A percentile compares a stretch with the other conserved stretches of the same genome.
Evolutionary conservation across 2,329 filamentous ascomycete genomes (phyloP).

Genomic region (Pseudogymnoascus sp.): DNA sequence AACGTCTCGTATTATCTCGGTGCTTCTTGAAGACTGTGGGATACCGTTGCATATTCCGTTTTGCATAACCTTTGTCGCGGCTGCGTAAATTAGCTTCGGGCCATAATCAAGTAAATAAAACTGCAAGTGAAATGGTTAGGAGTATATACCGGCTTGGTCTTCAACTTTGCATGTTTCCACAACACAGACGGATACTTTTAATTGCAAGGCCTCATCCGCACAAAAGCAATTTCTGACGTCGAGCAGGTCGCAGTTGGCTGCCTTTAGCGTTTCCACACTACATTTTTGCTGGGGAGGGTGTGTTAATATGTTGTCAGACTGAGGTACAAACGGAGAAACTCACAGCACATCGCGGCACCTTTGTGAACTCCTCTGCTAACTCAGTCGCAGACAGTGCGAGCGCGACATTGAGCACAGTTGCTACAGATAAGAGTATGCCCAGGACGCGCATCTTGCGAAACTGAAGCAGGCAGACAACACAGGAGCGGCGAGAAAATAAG

Average conservation of each 20-base stretch:
- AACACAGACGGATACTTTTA: slow-evolving; percentile 11
- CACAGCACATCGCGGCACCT: slow-evolving; percentile 8
- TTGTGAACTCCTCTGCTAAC: not conserved
- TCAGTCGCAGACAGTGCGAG: not conserved
- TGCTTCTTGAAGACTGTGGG: slow-evolving; percentile 12
- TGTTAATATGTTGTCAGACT: not conserved
- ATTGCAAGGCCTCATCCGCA: slow-evolving; percentile 12
- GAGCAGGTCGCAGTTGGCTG: not conserved
- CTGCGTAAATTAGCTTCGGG: not conserved
- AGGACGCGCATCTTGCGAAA: slow-evolving; percentile 3
- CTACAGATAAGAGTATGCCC: not conserved
- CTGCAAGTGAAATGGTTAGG: not conserved
- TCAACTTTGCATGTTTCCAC: slow-evolving; percentile 12
- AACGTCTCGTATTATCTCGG: slow-evolving; percentile 12
- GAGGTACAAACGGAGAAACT: not conserved
- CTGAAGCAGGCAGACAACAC: not conserved
- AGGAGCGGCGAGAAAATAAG: not conserved
- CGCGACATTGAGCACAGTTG: not conserved
- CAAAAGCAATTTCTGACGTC: slow-evolving; percentile 15
- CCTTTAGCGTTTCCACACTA: not conserved
- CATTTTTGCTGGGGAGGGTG: not conserved
- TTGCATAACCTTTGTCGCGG: slow-evolving; percentile 10
- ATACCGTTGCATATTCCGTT: slow-evolving; percentile 14
- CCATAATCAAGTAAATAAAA: not conserved
- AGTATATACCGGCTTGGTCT: slow-evolving; percentile 14